These are phyloP conservation scores for Leptographium lundbergii DNA, from an alignment of 2,329 filamentous ascomycete species.

Conservation along the genomic window DNA sequence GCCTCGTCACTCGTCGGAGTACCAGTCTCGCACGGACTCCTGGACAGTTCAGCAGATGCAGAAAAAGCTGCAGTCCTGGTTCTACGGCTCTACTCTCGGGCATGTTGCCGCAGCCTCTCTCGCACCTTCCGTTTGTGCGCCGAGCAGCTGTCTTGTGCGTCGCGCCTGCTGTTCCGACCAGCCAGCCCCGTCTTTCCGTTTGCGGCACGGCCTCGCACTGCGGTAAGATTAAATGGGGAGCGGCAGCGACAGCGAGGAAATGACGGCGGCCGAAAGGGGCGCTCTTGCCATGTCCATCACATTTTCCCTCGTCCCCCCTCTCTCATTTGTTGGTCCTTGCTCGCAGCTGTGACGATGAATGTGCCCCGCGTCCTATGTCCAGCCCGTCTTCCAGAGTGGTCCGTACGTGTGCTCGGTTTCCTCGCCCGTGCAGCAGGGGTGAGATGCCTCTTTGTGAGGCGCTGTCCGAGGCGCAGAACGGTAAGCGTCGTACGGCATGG, in stretches of 20 bases:
- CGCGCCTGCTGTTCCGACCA: not conserved
- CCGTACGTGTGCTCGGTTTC: no score
- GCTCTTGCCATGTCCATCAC: no score
- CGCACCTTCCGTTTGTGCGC: not conserved
- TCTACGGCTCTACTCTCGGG: not conserved
- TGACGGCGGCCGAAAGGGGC: not conserved
- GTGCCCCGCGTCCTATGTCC: not conserved
- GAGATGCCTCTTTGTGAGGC: not conserved
- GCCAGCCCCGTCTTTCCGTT: not conserved
- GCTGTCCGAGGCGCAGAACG: not conserved
- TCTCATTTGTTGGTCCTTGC: not conserved
- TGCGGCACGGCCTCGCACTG: not conserved
- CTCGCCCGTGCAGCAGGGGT: no score
- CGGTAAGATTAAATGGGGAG: not conserved
- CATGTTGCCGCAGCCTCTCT: not conserved
- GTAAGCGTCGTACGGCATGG: not conserved
- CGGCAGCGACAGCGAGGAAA: not conserved
- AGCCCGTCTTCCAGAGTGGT: not conserved
- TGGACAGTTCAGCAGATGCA: not conserved
- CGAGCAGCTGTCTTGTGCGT: not conserved
- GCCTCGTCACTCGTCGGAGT: not conserved
- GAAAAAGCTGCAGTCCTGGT: not conserved
- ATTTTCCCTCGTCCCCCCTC: no score
- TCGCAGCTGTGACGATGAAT: not conserved
- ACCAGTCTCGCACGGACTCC: not conserved